Conservation (phyloP, 371 early-diverging fungal genomes). For the Funneliformis caledonium region DNA sequence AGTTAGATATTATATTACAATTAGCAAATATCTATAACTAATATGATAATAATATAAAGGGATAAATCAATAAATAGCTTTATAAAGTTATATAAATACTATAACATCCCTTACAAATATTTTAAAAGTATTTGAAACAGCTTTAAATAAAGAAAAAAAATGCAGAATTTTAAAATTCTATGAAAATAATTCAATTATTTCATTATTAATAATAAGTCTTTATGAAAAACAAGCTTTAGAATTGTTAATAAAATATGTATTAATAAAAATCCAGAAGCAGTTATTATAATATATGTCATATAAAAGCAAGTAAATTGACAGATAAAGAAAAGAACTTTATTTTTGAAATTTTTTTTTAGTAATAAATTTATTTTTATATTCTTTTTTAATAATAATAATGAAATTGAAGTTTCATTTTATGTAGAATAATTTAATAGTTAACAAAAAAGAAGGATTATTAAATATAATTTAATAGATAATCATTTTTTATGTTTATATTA, state of each 20-base stretch:
- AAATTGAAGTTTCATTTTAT: not conserved
- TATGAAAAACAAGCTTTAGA: conserved; percentile 4
- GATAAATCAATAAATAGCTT: conserved; percentile 9
- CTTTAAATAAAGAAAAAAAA: not conserved
- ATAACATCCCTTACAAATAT: not conserved
- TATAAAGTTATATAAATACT: not conserved
- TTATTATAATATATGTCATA: not conserved
- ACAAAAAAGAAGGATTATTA: not conserved
- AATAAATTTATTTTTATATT: not conserved
- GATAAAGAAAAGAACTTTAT: not conserved
- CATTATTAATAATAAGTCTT: not conserved
- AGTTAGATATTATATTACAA: not conserved
- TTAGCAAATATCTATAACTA: no score
- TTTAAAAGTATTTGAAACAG: not conserved
- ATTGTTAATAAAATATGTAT: not conserved
- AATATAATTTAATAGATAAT: not conserved
- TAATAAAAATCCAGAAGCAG: not conserved
- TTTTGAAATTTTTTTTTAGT: not conserved
- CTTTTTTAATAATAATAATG: not conserved
- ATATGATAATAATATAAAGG: conserved; percentile 20
- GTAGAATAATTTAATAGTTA: not conserved
- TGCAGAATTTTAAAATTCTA: not conserved
- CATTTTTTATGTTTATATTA: no score
- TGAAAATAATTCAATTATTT: not conserved
- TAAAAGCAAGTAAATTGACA: not conserved